Percentiles rank a stretch among this genome's conserved stretches.
phyloP scores from a whole-genome alignment of 2,329 filamentous ascomycete genomes.

The Pseudocercospora eumusae region DNA sequence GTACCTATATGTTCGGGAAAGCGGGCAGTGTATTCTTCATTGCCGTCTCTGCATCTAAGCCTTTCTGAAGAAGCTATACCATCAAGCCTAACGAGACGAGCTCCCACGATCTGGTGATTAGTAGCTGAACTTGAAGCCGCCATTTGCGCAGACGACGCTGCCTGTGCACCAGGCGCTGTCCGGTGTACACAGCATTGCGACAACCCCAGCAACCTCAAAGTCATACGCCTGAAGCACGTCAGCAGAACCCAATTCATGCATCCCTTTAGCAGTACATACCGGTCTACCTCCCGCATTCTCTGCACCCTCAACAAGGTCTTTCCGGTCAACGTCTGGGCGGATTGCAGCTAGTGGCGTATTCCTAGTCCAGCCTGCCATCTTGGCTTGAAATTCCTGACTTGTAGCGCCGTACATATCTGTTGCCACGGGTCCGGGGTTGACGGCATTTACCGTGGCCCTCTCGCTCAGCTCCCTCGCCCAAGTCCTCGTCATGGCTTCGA shows the following conservation, averaged over 20 bases:
- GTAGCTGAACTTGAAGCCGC: slow-evolving; percentile 65
- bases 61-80: background rate
- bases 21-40: background rate
- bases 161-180: slow-evolving; percentile 77
- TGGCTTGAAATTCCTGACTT: slow-evolving; percentile 58
- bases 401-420: slow-evolving; percentile 65
- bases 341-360: slow-evolving; percentile 65
- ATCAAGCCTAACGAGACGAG: background rate
- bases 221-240: slow-evolving; percentile 56
- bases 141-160: slow-evolving; percentile 77
- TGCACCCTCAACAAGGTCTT: slow-evolving; percentile 53
- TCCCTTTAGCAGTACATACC: slow-evolving; percentile 45
- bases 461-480: slow-evolving; percentile 66
- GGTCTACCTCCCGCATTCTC: slow-evolving; percentile 56
- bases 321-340: slow-evolving; percentile 62
- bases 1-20: background rate
- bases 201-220: slow-evolving; percentile 71
- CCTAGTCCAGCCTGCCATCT: slow-evolving; percentile 62
- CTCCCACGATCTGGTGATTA: slow-evolving; percentile 12
- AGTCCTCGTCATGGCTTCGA: slow-evolving; percentile 69
- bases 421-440: slow-evolving; percentile 67
- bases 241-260: slow-evolving; percentile 32
- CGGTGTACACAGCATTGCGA: slow-evolving; percentile 71
- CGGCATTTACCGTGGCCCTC: slow-evolving; percentile 63
- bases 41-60: background rate